A percentile compares a stretch with the other conserved stretches of the same genome.
These are phyloP conservation scores for Verticillium nonalfalfae DNA, from an alignment of 2,329 filamentous ascomycete species.

Conservation along the genomic window DNA sequence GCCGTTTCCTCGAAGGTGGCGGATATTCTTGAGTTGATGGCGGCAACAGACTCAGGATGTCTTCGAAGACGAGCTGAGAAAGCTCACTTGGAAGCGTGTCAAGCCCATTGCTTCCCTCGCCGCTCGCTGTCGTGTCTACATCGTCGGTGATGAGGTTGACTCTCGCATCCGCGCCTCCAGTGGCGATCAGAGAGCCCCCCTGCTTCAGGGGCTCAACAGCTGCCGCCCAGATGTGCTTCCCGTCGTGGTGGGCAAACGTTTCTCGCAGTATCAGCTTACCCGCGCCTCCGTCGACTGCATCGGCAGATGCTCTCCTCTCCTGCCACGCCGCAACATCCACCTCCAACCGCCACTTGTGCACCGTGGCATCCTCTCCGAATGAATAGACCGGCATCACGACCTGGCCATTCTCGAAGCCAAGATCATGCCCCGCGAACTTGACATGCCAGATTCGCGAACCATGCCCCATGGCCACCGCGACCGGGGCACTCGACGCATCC, in stretches of 20 bases:
- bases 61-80: conserved; percentile 22
- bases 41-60: conserved; percentile 19
- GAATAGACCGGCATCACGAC: conserved; percentile 55
- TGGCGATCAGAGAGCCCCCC: conserved; percentile 31
- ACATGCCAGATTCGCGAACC: conserved; percentile 85
- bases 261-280: conserved; percentile 42
- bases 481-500: conserved; percentile 28
- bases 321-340: conserved; percentile 20
- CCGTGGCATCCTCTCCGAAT: conserved; percentile 78
- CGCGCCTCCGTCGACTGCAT: conserved; percentile 3
- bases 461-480: conserved; percentile 80
- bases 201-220: conserved; percentile 12
- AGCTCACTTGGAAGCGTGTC: conserved; percentile 6
- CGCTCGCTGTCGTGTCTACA: background rate
- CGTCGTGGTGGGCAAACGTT: conserved; percentile 61
- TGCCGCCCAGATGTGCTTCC: conserved; percentile 85
- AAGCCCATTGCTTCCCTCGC: background rate
- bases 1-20: conserved; percentile 14
- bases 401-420: conserved; percentile 6
- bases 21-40: conserved; percentile 3
- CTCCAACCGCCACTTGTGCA: conserved; percentile 62
- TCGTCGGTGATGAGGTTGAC: conserved; percentile 40
- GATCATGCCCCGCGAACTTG: conserved; percentile 47
- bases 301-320: background rate
- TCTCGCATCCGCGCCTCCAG: conserved; percentile 80